Base-by-base conservation (phyloP, 208 protist genomes). In the Acanthamoeba healyi region DNA sequence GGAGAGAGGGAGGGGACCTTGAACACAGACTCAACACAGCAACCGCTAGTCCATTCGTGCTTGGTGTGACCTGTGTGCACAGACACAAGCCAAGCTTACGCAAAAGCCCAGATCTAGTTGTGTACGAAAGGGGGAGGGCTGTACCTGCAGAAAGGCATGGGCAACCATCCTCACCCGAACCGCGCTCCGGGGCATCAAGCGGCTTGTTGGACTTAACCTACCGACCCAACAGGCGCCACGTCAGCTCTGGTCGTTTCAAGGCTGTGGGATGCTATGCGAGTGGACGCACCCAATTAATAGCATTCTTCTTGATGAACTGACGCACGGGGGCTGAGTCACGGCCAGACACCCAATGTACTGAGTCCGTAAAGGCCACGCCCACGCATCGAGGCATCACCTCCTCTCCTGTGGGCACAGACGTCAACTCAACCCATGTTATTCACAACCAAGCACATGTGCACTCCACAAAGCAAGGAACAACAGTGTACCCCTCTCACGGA, bases 311-410 rank as follows among this genome's bases (percentile, higher is more conserved):
- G 26, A 87, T 51, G 79, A 87, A 87, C 49, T 87, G 79, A 29
- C 79, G 49, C 40, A 61, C 40, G 79, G 42, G 49, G 9, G n/a
- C 10, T 1, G 79, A 19, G 46, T 63, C 40, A 44, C 40, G 79
- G 36, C 26, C 40, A 17, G 29, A 63, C 17, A 91, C 22, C 74
- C 89, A 67, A 58, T 96, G 94, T 26, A 96, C 94, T 6, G 61
- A 87, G 38, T 96, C 94, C 7, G 94, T 95, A 6, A 96, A 77
- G 38, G 40, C 94, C 26, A 96, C 38, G 4, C n/a, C 51, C 17
- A 32, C 49, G n/a, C 40, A 87, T 4, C 24, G 40, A 5, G 79
- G 79, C n/a, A 87, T 63, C 49, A 87, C 79, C 36, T 87, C 79
- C 42, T 56, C 79, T 10, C 49, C 46, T 87, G 67, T 19, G 29